Base-by-base conservation (phyloP, 441 rosid genomes). In the Erodium texanum region DNA sequence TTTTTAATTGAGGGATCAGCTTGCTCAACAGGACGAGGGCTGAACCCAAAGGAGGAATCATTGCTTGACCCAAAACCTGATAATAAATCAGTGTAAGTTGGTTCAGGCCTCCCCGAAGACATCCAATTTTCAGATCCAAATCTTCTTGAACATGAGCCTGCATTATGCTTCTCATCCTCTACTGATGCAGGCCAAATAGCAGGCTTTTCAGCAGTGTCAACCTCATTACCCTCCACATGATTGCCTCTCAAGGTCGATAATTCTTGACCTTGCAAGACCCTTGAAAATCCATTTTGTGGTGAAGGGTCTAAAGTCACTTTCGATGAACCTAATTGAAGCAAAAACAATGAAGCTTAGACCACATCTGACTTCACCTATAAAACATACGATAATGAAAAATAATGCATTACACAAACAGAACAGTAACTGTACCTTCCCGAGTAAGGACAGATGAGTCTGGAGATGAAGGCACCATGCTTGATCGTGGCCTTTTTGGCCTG, bases 181-280 rank as follows among this genome's bases (percentile, higher is more conserved):
- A 70, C 79, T 18, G 86, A 72, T 74, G 91, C 75, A 64, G 81
- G 79, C 91, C 93, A 82, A 29, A 78, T 80, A 45, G 82, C 83
- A 20, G 91, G 79, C 76, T 81, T 85, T 61, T 85, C 97, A 54
- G 83, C 90, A 73, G 79, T 80, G 52, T 83, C 94, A 56, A 85
- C 80, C 70, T 88, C 97, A 0, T 78, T 80, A 79, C 80, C 88
- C 78, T 84, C 88, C 0, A 82, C 64, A 76, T 82, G 84, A 79
- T 79, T 87, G 71, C 86, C 81, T 79, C 87, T 84, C 91, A 85
- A 84, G 93, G 90, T 81, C 78, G 90, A 71, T 66, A 79, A 79
- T 83, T 89, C 97, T 91, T 92, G 97, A 86, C 97, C 98, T 89
- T 92, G 96, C 89, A 88, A 88, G 92, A 89, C 97, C 96, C 95